Conservation (phyloP, 768 basidiomycete genomes). For the Lentinus tigrinus region DNA sequence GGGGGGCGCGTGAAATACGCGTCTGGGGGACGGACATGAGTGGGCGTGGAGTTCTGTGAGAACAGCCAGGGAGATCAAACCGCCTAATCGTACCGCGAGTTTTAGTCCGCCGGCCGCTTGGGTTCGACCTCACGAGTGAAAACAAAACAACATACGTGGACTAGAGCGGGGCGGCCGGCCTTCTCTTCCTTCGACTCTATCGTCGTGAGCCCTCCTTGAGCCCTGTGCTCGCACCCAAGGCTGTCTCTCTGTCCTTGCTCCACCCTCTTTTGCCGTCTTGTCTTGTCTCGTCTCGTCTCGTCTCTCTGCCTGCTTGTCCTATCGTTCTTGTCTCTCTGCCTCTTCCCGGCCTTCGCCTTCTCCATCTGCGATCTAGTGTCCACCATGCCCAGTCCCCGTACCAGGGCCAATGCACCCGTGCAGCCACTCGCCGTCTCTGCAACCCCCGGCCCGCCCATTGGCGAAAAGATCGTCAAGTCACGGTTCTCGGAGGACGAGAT, state of each 20-base stretch:
- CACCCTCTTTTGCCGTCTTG: conserved; percentile 13
- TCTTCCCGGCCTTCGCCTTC: neutral
- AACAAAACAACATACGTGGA: conserved; percentile 3
- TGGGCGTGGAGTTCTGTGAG: neutral
- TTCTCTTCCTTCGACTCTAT: conserved; percentile 6
- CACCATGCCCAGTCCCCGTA: conserved; percentile 17
- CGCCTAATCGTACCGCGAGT: conserved; percentile 10
- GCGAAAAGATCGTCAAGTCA: conserved; percentile 46
- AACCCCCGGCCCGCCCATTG: conserved; percentile 35
- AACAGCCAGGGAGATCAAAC: conserved; percentile 14
- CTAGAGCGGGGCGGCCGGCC: neutral
- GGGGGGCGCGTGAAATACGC: neutral
- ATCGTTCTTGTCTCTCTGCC: too few species aligned
- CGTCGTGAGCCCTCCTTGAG: neutral
- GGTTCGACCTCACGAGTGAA: neutral
- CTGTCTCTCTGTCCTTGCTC: conserved; percentile 15
- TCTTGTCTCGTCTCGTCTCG: neutral
- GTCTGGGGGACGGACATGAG: neutral
- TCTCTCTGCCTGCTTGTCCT: too few species aligned
- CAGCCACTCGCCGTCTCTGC: conserved; percentile 36
- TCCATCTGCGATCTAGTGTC: neutral
- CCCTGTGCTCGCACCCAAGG: conserved; percentile 5
- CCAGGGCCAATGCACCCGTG: conserved; percentile 15
- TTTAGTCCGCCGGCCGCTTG: conserved; percentile 7
- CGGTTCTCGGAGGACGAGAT: conserved; percentile 49